phyloP scores from a whole-genome alignment of 1,139 yeast genomes.

The Nadsonia starkeyi-henricii region DNA sequence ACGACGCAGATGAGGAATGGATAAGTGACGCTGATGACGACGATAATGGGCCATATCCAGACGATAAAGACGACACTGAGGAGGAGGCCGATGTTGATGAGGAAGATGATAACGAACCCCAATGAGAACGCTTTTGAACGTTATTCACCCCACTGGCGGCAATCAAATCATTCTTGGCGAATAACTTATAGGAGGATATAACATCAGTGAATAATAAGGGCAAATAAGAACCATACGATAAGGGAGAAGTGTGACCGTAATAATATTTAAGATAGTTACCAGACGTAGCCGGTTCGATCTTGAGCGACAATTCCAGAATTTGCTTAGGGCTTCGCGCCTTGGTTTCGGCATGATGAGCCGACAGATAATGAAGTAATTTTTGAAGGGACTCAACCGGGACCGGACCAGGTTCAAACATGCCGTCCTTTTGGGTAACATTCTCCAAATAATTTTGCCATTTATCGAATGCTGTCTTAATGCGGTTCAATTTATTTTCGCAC shows the following conservation, averaged over 20 bases:
- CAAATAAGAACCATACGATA: conserved; percentile 43
- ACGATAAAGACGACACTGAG: neutral
- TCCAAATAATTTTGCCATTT: conserved; percentile 66
- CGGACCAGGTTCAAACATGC: conserved; percentile 16
- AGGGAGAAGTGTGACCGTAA: conserved; percentile 32
- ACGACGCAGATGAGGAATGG: conserved; percentile 5
- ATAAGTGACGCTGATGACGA: conserved; percentile 1
- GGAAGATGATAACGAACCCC: conserved; percentile 1
- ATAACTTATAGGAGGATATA: conserved; percentile 39
- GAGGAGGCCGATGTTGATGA: neutral
- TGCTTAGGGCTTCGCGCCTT: conserved; percentile 8
- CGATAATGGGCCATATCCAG: neutral
- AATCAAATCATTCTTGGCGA: conserved; percentile 36
- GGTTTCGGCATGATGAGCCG: conserved; percentile 20
- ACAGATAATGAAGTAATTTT: conserved; percentile 24
- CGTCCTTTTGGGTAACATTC: conserved; percentile 28
- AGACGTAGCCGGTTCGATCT: conserved; percentile 31
- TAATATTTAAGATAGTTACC: conserved; percentile 32
- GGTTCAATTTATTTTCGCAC: conserved; percentile 51
- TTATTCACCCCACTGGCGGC: conserved; percentile 11
- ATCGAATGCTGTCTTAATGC: conserved; percentile 58
- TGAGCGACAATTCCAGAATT: conserved; percentile 17
- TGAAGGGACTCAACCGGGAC: conserved; percentile 21
- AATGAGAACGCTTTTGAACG: conserved; percentile 2
- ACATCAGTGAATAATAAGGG: conserved; percentile 48